Percentiles rank a stretch among this genome's conserved stretches.
Evolutionary conservation across 495 filamentous ascomycete genomes (phyloP).

Genomic region (Tuber borchii): DNA sequence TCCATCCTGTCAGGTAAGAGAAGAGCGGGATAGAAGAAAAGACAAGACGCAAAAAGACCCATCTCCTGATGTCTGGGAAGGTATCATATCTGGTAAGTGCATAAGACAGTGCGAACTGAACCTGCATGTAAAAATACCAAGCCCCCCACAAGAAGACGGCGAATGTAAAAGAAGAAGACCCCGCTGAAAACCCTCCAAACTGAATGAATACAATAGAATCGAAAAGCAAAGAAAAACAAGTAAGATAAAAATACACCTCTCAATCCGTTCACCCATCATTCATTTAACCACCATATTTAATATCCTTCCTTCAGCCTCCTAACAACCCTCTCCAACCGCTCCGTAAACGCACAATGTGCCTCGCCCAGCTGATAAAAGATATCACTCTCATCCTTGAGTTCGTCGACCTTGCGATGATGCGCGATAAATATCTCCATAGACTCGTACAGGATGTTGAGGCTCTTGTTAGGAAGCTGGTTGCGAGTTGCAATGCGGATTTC

Average conservation of each 20-base stretch:
- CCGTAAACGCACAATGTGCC: slow-evolving; percentile 51
- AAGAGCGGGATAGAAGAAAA: background rate
- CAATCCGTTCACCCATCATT: slow-evolving; percentile 12
- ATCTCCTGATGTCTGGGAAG: background rate
- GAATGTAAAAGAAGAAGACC: background rate
- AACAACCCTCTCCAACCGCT: slow-evolving; percentile 55
- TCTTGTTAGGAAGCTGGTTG: slow-evolving; percentile 52
- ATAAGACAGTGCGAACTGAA: background rate
- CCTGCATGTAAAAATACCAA: background rate
- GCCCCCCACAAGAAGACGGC: background rate
- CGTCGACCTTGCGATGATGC: slow-evolving; percentile 69
- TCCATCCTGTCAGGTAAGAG: background rate
- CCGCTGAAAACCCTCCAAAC: background rate
- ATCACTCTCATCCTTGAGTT: slow-evolving; percentile 42
- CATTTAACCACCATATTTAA: background rate
- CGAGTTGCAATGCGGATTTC: slow-evolving; percentile 51
- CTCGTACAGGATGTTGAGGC: slow-evolving; percentile 59
- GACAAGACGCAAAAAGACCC: background rate
- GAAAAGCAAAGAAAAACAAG: slow-evolving; percentile 4
- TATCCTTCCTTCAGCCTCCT: slow-evolving; percentile 43
- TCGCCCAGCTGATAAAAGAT: slow-evolving; percentile 48
- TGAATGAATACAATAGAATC: background rate
- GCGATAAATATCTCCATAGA: slow-evolving; percentile 78
- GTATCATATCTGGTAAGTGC: background rate
- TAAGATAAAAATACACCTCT: slow-evolving; percentile 15